phyloP scores from a whole-genome alignment of 208 protist species.

The Trypanosoma lewisi region DNA sequence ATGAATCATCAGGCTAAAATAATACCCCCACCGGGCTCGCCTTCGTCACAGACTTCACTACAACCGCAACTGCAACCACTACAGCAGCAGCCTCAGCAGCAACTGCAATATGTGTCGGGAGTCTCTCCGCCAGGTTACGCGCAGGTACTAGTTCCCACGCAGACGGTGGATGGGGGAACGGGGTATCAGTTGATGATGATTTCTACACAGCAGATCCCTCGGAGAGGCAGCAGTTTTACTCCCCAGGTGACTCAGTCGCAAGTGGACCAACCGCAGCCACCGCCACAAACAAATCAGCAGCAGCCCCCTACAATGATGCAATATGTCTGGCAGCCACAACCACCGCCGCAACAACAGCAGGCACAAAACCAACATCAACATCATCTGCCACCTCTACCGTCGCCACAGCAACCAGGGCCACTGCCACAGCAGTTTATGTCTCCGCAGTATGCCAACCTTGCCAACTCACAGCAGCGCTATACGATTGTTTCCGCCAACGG shows the following conservation, averaged over 20 bases:
- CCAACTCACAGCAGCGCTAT: conserved; percentile 8
- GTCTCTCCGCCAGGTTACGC: conserved; percentile 16
- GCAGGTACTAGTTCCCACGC: conserved; percentile 13
- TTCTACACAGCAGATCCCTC: conserved; percentile 15
- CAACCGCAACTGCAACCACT: not conserved
- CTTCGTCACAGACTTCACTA: not conserved
- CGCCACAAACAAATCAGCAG: conserved; percentile 26
- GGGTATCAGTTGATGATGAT: conserved; percentile 23
- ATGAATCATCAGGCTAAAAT: not conserved
- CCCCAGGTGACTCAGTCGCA: conserved; percentile 1
- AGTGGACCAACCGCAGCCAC: not conserved
- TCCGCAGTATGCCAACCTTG: conserved; percentile 16
- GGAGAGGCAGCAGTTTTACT: not conserved
- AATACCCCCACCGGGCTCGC: not conserved
- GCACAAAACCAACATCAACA: not conserved
- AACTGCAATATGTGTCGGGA: conserved; percentile 13
- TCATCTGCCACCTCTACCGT: not conserved
- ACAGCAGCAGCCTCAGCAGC: conserved; percentile 1
- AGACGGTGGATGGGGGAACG: conserved; percentile 13
- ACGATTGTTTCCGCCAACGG: conserved; percentile 17
- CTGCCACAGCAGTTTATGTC: conserved; percentile 13
- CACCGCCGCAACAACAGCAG: not conserved
- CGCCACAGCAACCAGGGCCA: conserved; percentile 1
- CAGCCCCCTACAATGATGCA: conserved; percentile 19
- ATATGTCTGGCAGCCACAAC: conserved; percentile 10